Base-by-base conservation (phyloP, 257 asterid genomes). In the Solanum raphanifolium region DNA sequence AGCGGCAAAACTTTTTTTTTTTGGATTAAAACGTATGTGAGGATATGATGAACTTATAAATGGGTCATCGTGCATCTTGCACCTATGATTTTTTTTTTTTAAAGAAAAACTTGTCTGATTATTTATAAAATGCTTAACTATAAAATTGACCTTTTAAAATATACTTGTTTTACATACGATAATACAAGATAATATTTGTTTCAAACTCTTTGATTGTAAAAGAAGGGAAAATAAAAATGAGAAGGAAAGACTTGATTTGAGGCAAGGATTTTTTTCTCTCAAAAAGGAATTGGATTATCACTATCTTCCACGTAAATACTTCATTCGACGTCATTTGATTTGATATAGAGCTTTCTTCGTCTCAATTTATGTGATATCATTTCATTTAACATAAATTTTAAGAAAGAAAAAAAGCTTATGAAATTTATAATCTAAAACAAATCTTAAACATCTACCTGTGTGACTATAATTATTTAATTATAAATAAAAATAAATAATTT, bases 321-420 rank as follows among this genome's bases (percentile, higher is more conserved):
- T n/a, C 31, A 2, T 66, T 66, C 34, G 1, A 25, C 3, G 1
- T 6, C 12, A 62, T n/a, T 58, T 23, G 27, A 62, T 9, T 62
- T 2, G 3, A 23, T 0, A 62, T 3, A 23, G 11, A 62, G 2
- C 2, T 58, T 20, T 20, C 2, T 3, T 58, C 25, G 2, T 20
- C 4, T 3, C 0, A 3, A 1, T 58, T 7, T n/a, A 62, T 10
- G 16, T 9, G 2, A n/a, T 5, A 10, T 0, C 7, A 2, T 62
- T 62, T n/a, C 7, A n/a, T 0, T n/a, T 23, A 9, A n/a, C 29
- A n/a, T 2, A 10, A 62, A 9, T 0, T 20, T 58, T 58, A 58
- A 58, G 66, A 7, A 58, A 55, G 4, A 48, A 52, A 58, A 20
- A 52, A 1, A 48, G 20, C 5, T 58, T 4, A 1, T 25, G 1